Conservation (phyloP, 345 rosid species). For the Stellera chamaejasme region DNA sequence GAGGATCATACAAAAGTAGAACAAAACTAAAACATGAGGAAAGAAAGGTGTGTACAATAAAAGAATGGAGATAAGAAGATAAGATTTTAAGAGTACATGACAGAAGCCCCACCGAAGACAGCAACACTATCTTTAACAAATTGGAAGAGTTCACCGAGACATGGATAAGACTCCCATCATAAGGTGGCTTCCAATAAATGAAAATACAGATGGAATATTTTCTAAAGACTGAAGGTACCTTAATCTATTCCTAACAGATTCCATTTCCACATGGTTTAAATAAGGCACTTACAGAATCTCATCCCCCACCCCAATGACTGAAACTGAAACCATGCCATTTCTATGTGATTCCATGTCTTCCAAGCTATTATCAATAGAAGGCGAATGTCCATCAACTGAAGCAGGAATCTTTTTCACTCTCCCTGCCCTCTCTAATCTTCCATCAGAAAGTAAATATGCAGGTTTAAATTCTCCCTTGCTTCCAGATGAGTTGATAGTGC, state of each 20-base stretch:
- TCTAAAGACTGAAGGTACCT: too few relatives aligned
- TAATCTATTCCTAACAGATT: too few relatives aligned
- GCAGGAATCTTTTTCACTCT: conserved; percentile 53
- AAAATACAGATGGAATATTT: too few relatives aligned
- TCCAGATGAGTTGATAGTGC: conserved; percentile 31
- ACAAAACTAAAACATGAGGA: background rate
- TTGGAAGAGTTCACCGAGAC: too few relatives aligned
- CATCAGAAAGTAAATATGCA: conserved; percentile 93
- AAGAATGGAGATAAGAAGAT: too few relatives aligned
- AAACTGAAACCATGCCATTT: conserved; percentile 44
- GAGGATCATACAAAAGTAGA: too few relatives aligned
- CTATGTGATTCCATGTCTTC: conserved; percentile 27
- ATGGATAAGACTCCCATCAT: too few relatives aligned
- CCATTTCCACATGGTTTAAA: conserved; percentile 12
- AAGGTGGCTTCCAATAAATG: too few relatives aligned
- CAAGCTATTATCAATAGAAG: conserved; percentile 27
- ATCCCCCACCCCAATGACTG: conserved; percentile 83
- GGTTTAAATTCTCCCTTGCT: conserved; percentile 68
- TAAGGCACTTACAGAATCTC: conserved; percentile 92
- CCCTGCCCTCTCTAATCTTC: conserved; percentile 98
- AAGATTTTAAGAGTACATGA: too few relatives aligned
- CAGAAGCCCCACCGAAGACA: too few relatives aligned
- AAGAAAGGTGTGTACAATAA: background rate
- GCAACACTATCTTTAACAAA: too few relatives aligned
- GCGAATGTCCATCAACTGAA: conserved; percentile 13